Evolutionary conservation across 2,329 filamentous ascomycete genomes (phyloP).

Genomic region (Raffaelea albimanens): DNA sequence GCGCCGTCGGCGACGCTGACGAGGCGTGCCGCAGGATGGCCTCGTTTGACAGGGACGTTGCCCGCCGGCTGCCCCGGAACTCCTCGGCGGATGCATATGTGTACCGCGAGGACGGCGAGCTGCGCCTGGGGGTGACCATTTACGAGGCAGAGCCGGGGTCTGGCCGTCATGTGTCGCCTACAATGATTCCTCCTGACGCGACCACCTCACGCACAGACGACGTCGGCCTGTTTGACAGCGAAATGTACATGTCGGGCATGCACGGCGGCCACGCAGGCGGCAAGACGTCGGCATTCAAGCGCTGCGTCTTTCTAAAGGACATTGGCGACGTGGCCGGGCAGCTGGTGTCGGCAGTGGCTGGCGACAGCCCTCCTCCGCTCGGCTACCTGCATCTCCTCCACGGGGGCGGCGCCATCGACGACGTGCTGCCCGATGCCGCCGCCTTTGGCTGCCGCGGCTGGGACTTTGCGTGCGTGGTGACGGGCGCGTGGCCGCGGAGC

Average conservation of each 20-base stretch:
- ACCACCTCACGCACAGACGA: conserved; percentile 33
- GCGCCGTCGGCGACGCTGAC: conserved; percentile 21
- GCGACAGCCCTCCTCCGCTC: conserved; percentile 34
- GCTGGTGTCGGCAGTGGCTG: conserved; percentile 35
- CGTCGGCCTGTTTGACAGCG: conserved; percentile 43
- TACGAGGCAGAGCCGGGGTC: conserved; percentile 25
- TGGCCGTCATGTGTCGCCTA: neutral
- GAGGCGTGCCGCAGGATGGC: conserved; percentile 22
- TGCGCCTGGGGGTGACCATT: conserved; percentile 43
- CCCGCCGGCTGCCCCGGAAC: conserved; percentile 27
- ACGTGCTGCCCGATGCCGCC: conserved; percentile 32
- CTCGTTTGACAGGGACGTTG: conserved; percentile 29
- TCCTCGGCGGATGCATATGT: conserved; percentile 47
- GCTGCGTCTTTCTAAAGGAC: conserved; percentile 48
- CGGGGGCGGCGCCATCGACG: conserved; percentile 40
- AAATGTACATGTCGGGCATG: conserved; percentile 54
- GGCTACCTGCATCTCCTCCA: conserved; percentile 57
- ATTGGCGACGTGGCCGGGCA: conserved; percentile 28
- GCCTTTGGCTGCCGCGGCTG: conserved; percentile 56
- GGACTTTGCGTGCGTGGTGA: conserved; percentile 55
- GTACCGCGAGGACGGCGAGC: conserved; percentile 33
- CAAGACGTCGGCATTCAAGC: conserved; percentile 56
- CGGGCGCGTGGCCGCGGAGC: conserved; percentile 49
- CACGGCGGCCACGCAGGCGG: conserved; percentile 47
- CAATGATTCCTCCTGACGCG: neutral